A percentile compares a stretch with the other conserved stretches of the same genome.
These are phyloP conservation scores for Penicillium glabrum DNA, from an alignment of 2,329 filamentous ascomycete species.

Conservation along the genomic window DNA sequence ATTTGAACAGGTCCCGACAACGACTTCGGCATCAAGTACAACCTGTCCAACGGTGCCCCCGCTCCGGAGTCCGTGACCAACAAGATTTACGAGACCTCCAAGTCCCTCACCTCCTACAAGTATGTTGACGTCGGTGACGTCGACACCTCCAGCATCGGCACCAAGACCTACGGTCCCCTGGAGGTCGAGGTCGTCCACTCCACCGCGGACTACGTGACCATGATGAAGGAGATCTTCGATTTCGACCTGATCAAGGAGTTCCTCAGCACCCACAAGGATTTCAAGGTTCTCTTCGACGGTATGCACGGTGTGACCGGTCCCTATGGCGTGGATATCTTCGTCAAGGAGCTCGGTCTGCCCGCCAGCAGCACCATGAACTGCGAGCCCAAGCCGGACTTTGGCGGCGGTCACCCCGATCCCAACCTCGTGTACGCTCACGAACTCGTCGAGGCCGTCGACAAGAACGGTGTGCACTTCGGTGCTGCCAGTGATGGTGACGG, in stretches of 20 bases:
- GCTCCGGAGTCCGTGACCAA: slow-evolving; percentile 96
- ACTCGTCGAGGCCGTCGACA: slow-evolving; percentile 89
- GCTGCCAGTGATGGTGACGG: slow-evolving; percentile 96
- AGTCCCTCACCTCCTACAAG: slow-evolving; percentile 88
- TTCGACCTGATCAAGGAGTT: slow-evolving; percentile 95
- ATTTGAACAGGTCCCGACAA: slow-evolving; percentile 71
- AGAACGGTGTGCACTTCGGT: slow-evolving; percentile 88
- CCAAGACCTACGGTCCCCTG: slow-evolving; percentile 77
- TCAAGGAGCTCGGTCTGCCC: slow-evolving; percentile 84
- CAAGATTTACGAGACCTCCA: slow-evolving; percentile 93
- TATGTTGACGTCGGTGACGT: slow-evolving; percentile 82
- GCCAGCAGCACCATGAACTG: slow-evolving; percentile 84
- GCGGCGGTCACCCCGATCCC: slow-evolving; percentile 94
- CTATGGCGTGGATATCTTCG: slow-evolving; percentile 93
- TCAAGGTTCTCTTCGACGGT: slow-evolving; percentile 95
- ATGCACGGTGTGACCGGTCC: slow-evolving; percentile 93
- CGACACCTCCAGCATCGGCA: slow-evolving; percentile 79
- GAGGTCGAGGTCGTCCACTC: slow-evolving; percentile 97
- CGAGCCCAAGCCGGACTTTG: slow-evolving; percentile 88
- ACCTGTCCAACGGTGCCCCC: slow-evolving; percentile 91
- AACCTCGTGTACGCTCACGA: slow-evolving; percentile 97
- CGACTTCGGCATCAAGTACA: slow-evolving; percentile 99
- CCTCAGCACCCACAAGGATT: slow-evolving; percentile 80
- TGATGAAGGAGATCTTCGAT: slow-evolving; percentile 99
- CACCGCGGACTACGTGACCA: slow-evolving; percentile 83